Conservation (phyloP, 2,329 filamentous ascomycete species). For the Coleophoma eucalyptorum region DNA sequence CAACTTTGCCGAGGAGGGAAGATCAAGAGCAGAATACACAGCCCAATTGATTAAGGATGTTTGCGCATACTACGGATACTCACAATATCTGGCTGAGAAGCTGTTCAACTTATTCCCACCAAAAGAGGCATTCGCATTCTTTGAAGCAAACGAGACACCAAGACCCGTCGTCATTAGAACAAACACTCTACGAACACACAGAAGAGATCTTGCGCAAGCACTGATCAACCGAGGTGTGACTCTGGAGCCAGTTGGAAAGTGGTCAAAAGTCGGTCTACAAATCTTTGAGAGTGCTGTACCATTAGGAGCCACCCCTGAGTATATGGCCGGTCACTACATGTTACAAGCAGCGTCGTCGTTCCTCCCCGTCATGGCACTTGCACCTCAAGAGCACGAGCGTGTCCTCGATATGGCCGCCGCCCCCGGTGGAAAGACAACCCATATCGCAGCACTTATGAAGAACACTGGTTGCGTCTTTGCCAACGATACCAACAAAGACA, state of each 20-base stretch:
- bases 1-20: constrained; percentile 73
- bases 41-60: constrained; percentile 85
- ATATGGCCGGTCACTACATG: constrained; percentile 96
- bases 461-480: constrained; percentile 95
- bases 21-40: constrained; percentile 85
- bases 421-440: constrained; percentile 93
- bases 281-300: constrained; percentile 82
- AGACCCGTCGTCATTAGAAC: constrained; percentile 94
- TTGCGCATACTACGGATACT: constrained; percentile 96
- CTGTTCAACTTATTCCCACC: constrained; percentile 89
- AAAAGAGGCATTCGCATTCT: constrained; percentile 93
- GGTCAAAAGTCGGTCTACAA: constrained; percentile 96
- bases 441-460: constrained; percentile 95
- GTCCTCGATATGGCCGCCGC: constrained; percentile 92
- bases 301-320: constrained; percentile 93
- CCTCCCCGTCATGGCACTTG: constrained; percentile 94
- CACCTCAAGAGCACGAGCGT: constrained; percentile 88
- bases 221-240: constrained; percentile 96
- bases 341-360: constrained; percentile 96
- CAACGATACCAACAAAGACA: constrained; percentile 91
- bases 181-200: constrained; percentile 80
- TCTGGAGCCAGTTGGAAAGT: constrained; percentile 94
- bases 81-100: constrained; percentile 91
- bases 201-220: constrained; percentile 80
- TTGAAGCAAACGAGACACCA: constrained; percentile 95